Evolutionary conservation across 2,329 filamentous ascomycete species (phyloP), one percentile per base, ranked within the genome.

Genomic region (Sporothrix humicola): DNA sequence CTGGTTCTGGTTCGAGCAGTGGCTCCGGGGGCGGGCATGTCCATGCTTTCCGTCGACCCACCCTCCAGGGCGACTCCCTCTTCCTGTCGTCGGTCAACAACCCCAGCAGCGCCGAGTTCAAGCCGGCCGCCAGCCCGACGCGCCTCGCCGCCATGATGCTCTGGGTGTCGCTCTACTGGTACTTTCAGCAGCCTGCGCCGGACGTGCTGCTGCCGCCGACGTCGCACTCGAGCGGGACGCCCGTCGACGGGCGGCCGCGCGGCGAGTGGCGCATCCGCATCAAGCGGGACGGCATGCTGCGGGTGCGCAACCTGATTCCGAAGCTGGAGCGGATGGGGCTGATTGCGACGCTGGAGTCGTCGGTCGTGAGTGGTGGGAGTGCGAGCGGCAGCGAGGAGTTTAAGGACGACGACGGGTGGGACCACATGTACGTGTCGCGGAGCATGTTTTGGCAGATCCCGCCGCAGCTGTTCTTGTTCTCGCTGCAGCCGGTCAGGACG

Each of bases 81-180:
- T 98, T 95, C 84, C 95, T 98, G 78, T 97, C 94, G 3, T 95
- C 93, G 75, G 94, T 97, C 76, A 95, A 93, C 69, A 93, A 92
- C 77, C 94, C 95, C 0, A 92, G 92, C 69, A 92, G 86, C 80
- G 89, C 84, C 79, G 94, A 97, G 68, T 97, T 92, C 83, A 93
- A 92, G 79, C 90, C 93, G 0, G 88, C 92, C 1, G 90, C 87
- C 15, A 97, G 94, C 75, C 93, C 93, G 0, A 96, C 94, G 0
- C 87, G 95, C 61, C 93, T 97, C 83, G 93, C 97, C 74, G 95
- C 95, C 77, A 94, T 98, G 93, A 97, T 98, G 92, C 87, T 98
- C 7, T 98, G 94, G 93, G 90, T 94, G 48, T 95, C 94, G 0
- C 85, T 98, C 58, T 97, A 94, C 85, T 98, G 95, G 95, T 98